phyloP scores from a whole-genome alignment of 768 basidiomycete species.

The Rubroboletus satanas region DNA sequence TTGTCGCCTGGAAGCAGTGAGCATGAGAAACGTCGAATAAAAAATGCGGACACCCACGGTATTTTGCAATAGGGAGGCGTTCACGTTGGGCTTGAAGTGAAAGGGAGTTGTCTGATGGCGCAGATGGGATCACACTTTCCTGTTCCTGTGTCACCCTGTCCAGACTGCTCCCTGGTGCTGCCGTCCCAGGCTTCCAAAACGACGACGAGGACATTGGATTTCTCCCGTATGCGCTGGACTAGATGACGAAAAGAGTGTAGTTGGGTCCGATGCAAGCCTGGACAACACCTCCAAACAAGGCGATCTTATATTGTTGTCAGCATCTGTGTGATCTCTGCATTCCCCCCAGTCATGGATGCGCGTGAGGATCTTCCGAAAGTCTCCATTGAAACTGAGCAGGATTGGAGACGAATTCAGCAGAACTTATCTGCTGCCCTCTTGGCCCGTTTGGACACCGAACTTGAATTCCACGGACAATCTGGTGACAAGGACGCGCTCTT shows the following conservation, averaged over 20 bases:
- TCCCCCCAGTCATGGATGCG: slow-evolving; percentile 23
- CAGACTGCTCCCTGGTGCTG: slow-evolving; percentile 79
- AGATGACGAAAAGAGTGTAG: not conserved
- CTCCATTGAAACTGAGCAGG: slow-evolving; percentile 59
- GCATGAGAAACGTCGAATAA: not conserved
- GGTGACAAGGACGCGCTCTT: slow-evolving; percentile 46
- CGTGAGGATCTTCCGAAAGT: slow-evolving; percentile 49
- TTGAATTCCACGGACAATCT: slow-evolving; percentile 37
- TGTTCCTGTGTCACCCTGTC: slow-evolving; percentile 81
- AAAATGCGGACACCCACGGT: slow-evolving; percentile 48
- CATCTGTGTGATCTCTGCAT: not conserved
- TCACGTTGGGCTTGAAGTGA: slow-evolving; percentile 76
- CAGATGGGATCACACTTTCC: slow-evolving; percentile 65
- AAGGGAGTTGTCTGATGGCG: slow-evolving; percentile 49
- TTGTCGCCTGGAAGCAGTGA: slow-evolving; percentile 53
- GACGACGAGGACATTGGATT: slow-evolving; percentile 48
- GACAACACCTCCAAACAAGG: not conserved
- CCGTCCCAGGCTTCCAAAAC: slow-evolving; percentile 90
- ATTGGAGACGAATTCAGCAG: slow-evolving; percentile 60
- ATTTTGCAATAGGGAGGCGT: slow-evolving; percentile 84
- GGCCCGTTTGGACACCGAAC: slow-evolving; percentile 43
- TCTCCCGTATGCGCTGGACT: not conserved
- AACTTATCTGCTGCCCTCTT: slow-evolving; percentile 49
- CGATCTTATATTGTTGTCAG: not conserved
- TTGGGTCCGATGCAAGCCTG: not conserved